Base-by-base conservation (phyloP, 106 monocot genomes). In the Dendrobium officinale region DNA sequence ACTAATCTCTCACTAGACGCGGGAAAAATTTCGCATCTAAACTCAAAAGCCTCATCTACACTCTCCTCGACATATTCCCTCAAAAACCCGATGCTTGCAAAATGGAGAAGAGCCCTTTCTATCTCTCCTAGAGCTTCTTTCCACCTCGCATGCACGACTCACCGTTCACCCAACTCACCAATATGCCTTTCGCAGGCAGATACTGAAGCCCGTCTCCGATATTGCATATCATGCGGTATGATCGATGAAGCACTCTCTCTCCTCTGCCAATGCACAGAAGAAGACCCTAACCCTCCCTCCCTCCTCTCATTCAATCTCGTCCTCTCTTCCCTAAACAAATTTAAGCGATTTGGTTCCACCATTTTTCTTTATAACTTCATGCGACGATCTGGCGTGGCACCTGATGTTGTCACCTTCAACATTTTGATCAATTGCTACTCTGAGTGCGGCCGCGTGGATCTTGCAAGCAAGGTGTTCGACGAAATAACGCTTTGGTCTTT, bases 381-480 rank as follows among this genome's bases (percentile, higher is more conserved):
- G 80, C 44, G 54, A 67, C 19, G 73, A 24, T 58, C 74, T 7
- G 81, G 82, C 55, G 79, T 75, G 40, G 16, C 78, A 19, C 82
- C 86, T 0, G 86, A 86, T 26, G 45, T 86, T 9, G 73, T 80
- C 20, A 80, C 80, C 18, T 6, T 80, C 3, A 80, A 80, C 80
- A 80, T 80, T 72, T 15, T 80, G 54, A 47, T 80, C 54, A 73
- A 80, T 47, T 80, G 80, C 40, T 15, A 80, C 72, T 49, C 72
- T 4, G 72, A 80, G 54, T 73, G 33, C 20, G 80, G 80, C 0
- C 72, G 85, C 51, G 42, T 78, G 24, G 80, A 80, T 19, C 59
- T 80, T 10, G 89, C 80, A 18, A 78, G 26, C 77, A n/a, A 82
- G 17, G 51, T 89, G 72, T 87, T 89, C 79, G 86, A 84, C 55